These are phyloP conservation scores for Fusarium keratoplasticum DNA, from an alignment of 2,329 filamentous ascomycete genomes.

Conservation along the genomic window DNA sequence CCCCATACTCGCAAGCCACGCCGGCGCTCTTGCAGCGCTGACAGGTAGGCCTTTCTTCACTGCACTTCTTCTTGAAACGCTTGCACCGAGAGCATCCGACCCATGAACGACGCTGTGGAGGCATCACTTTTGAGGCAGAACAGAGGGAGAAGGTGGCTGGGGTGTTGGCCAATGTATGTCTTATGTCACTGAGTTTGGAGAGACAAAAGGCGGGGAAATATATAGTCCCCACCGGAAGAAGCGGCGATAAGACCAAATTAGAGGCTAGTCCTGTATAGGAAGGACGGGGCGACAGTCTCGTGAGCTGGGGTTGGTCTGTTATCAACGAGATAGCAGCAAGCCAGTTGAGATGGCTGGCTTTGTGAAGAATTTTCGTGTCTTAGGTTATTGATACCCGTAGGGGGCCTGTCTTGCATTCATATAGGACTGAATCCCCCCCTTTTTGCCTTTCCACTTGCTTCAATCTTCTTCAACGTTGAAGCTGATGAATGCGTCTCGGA, in stretches of 20 bases:
- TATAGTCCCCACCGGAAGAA: background rate
- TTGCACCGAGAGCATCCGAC: conserved; percentile 35
- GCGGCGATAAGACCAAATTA: background rate
- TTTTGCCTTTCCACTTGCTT: background rate
- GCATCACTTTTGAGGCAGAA: conserved; percentile 19
- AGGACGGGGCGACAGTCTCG: background rate
- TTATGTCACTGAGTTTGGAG: background rate
- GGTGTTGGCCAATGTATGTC: background rate
- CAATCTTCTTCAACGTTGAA: background rate
- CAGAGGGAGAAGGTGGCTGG: background rate
- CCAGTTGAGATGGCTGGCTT: background rate
- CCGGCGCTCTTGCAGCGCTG: conserved; percentile 29
- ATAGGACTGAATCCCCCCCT: background rate
- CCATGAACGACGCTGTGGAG: conserved; percentile 37
- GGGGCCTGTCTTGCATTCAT: background rate
- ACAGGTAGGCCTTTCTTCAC: conserved; percentile 26
- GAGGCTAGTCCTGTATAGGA: background rate
- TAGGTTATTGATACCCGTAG: background rate
- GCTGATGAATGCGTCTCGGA: background rate
- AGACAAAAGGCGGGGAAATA: background rate
- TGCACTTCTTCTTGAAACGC: conserved; percentile 39
- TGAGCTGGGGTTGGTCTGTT: background rate
- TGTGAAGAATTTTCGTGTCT: background rate
- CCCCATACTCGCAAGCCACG: conserved; percentile 32
- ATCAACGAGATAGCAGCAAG: background rate